Evolutionary conservation across 1,284 basidiomycete genomes (phyloP).

Genomic region (Puccinia triticina): DNA sequence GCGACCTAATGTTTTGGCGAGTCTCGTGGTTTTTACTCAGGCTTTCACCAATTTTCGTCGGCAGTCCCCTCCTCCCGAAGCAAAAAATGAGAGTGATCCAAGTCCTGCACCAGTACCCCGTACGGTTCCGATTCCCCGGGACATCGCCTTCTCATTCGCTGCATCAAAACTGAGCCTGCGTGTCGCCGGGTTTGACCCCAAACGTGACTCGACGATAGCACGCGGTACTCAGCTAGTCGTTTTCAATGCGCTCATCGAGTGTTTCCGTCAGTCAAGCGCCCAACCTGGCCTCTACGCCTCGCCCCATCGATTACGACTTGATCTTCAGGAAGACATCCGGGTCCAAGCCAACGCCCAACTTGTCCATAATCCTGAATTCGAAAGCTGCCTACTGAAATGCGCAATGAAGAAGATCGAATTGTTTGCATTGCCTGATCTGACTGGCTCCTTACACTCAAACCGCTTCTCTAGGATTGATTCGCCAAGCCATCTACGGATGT

Average conservation of each 20-base stretch:
- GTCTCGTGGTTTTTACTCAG: slow-evolving; percentile 19
- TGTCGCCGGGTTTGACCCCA: slow-evolving; percentile 39
- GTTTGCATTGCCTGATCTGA: slow-evolving; percentile 36
- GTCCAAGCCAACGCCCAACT: slow-evolving; percentile 65
- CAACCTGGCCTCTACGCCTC: slow-evolving; percentile 43
- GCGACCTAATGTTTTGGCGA: slow-evolving; percentile 28
- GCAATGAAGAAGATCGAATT: slow-evolving; percentile 34
- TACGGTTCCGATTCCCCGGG: slow-evolving; percentile 29
- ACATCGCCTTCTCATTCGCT: slow-evolving; percentile 35
- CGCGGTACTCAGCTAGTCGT: slow-evolving; percentile 32
- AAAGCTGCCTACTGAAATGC: slow-evolving; percentile 47
- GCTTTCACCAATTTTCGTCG: slow-evolving; percentile 18
- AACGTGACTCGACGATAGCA: slow-evolving; percentile 33
- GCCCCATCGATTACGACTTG: slow-evolving; percentile 57
- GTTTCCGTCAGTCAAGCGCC: slow-evolving; percentile 41
- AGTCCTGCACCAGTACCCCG: neutral
- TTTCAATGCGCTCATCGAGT: slow-evolving; percentile 35
- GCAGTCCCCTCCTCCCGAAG: neutral
- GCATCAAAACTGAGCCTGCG: slow-evolving; percentile 22
- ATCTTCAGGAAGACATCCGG: slow-evolving; percentile 69
- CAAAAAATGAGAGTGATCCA: neutral
- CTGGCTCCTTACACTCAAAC: slow-evolving; percentile 20
- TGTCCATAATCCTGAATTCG: slow-evolving; percentile 46
- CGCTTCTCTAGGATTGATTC: slow-evolving; percentile 27
- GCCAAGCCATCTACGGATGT: slow-evolving; percentile 13